These are phyloP conservation scores for Spathaspora hagerdaliae DNA, from an alignment of 805 yeast genomes.

Conservation along the genomic window DNA sequence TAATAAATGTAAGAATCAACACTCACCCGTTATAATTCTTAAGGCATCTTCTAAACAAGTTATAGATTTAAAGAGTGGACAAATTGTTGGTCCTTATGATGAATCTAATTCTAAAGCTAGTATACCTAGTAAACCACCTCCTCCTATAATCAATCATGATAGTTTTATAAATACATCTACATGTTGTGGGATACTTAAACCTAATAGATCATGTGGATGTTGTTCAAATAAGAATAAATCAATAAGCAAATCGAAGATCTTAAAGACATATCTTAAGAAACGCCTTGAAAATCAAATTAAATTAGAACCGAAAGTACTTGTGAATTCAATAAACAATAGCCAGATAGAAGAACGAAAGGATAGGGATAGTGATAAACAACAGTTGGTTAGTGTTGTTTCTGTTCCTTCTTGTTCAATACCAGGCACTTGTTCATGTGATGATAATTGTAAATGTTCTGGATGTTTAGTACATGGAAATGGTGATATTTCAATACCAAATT, in stretches of 20 bases:
- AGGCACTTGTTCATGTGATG: conserved; percentile 35
- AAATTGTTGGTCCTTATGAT: conserved; percentile 37
- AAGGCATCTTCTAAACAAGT: conserved; percentile 35
- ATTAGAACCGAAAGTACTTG: neutral
- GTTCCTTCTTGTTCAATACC: conserved; percentile 33
- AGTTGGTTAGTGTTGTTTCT: conserved; percentile 17
- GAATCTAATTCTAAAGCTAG: conserved; percentile 11
- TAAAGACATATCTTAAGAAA: conserved; percentile 26
- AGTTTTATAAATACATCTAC: conserved; percentile 31
- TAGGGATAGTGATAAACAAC: neutral
- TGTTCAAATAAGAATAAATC: conserved; percentile 21
- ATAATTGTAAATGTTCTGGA: conserved; percentile 33
- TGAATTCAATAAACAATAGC: neutral
- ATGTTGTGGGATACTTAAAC: conserved; percentile 26
- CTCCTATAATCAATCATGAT: conserved; percentile 23
- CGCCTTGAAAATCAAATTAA: conserved; percentile 14
- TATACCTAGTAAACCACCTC: conserved; percentile 13
- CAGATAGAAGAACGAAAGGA: neutral
- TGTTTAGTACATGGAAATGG: conserved; percentile 32
- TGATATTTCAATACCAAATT: neutral
- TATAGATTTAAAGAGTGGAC: conserved; percentile 32
- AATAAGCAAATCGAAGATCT: conserved; percentile 32
- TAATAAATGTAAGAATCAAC: conserved; percentile 7
- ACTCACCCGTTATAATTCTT: conserved; percentile 31
- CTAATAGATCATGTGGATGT: conserved; percentile 24